Evolutionary conservation across 441 rosid species (phyloP).

Genomic region (Mallotus repandus): DNA sequence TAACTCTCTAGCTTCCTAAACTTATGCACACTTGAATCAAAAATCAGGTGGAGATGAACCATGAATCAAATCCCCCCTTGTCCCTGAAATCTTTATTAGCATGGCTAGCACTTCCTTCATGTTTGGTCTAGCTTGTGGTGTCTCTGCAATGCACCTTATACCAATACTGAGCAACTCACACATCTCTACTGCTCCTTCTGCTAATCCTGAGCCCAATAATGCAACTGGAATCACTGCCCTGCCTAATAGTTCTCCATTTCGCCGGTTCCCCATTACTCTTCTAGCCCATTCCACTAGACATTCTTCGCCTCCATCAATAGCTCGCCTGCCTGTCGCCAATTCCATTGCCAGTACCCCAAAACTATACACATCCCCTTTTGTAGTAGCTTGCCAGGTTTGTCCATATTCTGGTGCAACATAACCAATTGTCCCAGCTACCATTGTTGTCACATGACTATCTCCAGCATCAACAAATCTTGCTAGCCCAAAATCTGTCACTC

Average conservation of each 20-base stretch:
- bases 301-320: constrained; percentile 88
- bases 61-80: constrained; percentile 28
- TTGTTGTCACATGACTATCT: constrained; percentile 84
- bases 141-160: constrained; percentile 68
- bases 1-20: constrained; percentile 2
- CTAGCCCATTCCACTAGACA: constrained; percentile 84
- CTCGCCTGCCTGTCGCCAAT: constrained; percentile 81
- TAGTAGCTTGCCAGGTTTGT: constrained; percentile 88
- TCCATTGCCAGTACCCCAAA: constrained; percentile 85
- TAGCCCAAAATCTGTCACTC: constrained; percentile 86
- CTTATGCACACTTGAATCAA: constrained; percentile 33
- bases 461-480: constrained; percentile 73
- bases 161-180: constrained; percentile 59
- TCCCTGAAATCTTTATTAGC: constrained; percentile 49
- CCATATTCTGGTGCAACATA: constrained; percentile 96
- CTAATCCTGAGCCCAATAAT: constrained; percentile 57
- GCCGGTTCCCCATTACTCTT: constrained; percentile 51
- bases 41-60: constrained; percentile 31
- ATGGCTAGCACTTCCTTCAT: constrained; percentile 80
- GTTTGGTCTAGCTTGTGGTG: constrained; percentile 80
- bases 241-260: constrained; percentile 21
- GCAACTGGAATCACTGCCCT: constrained; percentile 41
- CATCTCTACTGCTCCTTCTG: constrained; percentile 64
- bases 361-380: constrained; percentile 90
- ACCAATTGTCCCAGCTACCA: constrained; percentile 85